Evolutionary conservation across 148 eudicot genomes (phyloP).

Genomic region (Spergularia bocconei): DNA sequence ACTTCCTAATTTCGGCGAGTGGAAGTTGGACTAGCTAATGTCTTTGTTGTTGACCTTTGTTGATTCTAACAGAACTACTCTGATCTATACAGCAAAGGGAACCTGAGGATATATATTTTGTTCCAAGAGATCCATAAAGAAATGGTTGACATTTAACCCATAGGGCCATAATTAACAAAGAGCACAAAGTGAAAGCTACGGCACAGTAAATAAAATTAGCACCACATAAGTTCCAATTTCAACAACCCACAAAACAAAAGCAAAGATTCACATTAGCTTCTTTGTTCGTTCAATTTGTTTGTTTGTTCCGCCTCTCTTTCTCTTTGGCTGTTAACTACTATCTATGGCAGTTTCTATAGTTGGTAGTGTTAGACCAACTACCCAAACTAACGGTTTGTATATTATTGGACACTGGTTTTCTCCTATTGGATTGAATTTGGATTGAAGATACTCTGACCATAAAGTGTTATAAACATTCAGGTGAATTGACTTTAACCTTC

Average conservation of each 20-base stretch:
- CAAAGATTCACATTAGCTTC: neutral
- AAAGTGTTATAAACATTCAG: too few species aligned
- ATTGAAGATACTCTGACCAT: neutral
- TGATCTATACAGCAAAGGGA: neutral
- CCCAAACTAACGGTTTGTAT: neutral
- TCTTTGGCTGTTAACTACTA: neutral
- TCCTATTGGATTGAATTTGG: too few species aligned
- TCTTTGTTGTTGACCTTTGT: too few species aligned
- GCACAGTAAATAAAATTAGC: neutral
- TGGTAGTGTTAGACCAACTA: constrained; percentile 15
- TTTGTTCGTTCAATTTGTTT: neutral
- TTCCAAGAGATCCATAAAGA: neutral
- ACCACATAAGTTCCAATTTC: neutral
- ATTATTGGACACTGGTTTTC: too few species aligned
- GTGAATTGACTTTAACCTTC: too few species aligned
- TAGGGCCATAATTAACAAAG: too few species aligned
- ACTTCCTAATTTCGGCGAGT: too few species aligned
- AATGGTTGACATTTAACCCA: neutral
- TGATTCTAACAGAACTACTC: neutral
- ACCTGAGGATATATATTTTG: neutral
- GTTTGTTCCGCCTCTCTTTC: neutral
- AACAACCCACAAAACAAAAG: neutral
- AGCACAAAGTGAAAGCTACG: neutral
- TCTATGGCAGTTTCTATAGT: constrained; percentile 11
- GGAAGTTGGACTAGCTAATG: too few species aligned